Conservation (phyloP, 208 protist species). For the Leptomonas seymouri region DNA sequence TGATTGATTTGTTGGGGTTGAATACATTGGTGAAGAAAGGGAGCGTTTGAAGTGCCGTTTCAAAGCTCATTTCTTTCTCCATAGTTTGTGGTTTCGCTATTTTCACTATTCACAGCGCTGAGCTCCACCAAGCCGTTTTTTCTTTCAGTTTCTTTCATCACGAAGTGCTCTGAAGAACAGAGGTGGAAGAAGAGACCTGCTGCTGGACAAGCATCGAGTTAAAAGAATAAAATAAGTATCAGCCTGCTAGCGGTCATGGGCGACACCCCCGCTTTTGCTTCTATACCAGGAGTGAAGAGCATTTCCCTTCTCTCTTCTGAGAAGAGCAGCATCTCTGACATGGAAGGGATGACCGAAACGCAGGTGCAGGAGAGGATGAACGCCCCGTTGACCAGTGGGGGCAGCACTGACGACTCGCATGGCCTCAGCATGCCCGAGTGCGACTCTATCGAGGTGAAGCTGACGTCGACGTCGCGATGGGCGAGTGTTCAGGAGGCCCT, state of each 20-base stretch:
- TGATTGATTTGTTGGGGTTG: no score
- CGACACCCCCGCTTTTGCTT: neutral
- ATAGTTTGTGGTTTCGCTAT: neutral
- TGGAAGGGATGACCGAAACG: conserved; percentile 6
- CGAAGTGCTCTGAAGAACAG: no score
- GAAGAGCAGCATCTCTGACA: conserved; percentile 23
- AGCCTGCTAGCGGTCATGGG: neutral
- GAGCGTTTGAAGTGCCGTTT: neutral
- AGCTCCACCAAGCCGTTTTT: neutral
- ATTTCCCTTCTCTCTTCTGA: conserved; percentile 3
- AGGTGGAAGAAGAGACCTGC: no score
- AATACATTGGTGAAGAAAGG: no score
- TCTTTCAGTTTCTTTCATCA: neutral
- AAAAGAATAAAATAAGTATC: no score
- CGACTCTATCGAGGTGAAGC: conserved; percentile 20
- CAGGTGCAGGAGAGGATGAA: conserved; percentile 15
- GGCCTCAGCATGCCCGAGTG: conserved; percentile 12
- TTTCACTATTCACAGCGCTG: no score
- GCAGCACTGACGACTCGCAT: conserved; percentile 24
- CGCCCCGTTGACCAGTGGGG: conserved; percentile 5
- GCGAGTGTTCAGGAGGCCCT: conserved; percentile 22
- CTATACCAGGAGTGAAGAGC: neutral
- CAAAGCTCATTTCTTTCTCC: neutral
- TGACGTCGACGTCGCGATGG: conserved; percentile 2
- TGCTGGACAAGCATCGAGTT: no score